These are phyloP conservation scores for Ophiostoma australiae DNA, from an alignment of 2,329 filamentous ascomycete genomes.

Conservation along the genomic window DNA sequence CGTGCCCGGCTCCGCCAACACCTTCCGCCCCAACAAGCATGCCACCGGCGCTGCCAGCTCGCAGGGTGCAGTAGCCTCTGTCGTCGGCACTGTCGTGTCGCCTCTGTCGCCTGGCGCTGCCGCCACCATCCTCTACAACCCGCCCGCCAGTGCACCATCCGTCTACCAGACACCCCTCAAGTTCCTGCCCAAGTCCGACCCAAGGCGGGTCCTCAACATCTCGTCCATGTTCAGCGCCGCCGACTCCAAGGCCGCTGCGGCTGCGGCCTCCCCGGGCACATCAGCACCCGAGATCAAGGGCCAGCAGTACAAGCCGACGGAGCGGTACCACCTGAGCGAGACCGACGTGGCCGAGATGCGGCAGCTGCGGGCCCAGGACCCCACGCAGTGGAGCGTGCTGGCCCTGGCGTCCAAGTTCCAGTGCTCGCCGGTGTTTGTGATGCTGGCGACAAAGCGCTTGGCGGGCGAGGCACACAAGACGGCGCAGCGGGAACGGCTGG, in stretches of 20 bases:
- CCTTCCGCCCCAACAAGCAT: slow-evolving; percentile 29
- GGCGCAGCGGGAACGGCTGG: slow-evolving; percentile 43
- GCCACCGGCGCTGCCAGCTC: slow-evolving; percentile 7
- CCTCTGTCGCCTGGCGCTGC: slow-evolving; percentile 28
- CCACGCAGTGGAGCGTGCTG: slow-evolving; percentile 50
- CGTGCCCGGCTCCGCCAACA: neutral
- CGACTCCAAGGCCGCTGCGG: slow-evolving; percentile 25
- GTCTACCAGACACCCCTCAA: slow-evolving; percentile 62
- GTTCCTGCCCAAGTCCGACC: slow-evolving; percentile 56
- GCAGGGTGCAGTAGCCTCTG: slow-evolving; percentile 16
- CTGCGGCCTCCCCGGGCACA: neutral
- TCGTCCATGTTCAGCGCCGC: slow-evolving; percentile 38
- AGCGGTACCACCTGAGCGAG: slow-evolving; percentile 48
- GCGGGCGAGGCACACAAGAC: slow-evolving; percentile 41
- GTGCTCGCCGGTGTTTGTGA: slow-evolving; percentile 54
- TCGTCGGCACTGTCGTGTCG: neutral
- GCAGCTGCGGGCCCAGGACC: slow-evolving; percentile 49
- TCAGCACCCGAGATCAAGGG: slow-evolving; percentile 9
- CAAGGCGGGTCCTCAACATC: slow-evolving; percentile 48
- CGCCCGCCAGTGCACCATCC: slow-evolving; percentile 44
- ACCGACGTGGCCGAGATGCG: slow-evolving; percentile 58
- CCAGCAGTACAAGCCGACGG: slow-evolving; percentile 12
- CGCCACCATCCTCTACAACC: slow-evolving; percentile 47
- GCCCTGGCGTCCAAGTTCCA: slow-evolving; percentile 51
- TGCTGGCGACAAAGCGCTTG: slow-evolving; percentile 51